Evolutionary conservation across 257 asterid species (phyloP), one percentile per base, ranked within the genome.

Genomic region (Solanum boliviense): DNA sequence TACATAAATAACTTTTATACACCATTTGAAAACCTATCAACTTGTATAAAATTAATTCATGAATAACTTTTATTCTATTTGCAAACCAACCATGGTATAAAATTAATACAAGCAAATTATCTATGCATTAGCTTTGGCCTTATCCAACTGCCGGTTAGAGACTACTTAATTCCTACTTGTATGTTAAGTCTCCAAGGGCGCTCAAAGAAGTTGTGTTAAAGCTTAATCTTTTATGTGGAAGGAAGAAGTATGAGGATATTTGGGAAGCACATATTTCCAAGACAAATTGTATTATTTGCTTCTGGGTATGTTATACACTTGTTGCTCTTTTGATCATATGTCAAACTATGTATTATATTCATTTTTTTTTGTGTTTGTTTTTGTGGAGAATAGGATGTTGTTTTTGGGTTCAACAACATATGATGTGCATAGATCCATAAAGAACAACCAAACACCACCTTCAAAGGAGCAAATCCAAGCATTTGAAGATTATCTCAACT

Each of bases 341-440:
- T 32, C 58, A 18, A 18, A n/a, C 13, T 31, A 68, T 32, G 9
- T 46, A 41, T 76, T 10, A 68, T 68, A 29, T 68, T 68, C 13
- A 29, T 13, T 68, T 58, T 58, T 39, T 9, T 71, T 5, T 46
- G 9, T 20, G 16, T 20, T 21, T 18, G 23, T n/a, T 29, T 25
- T 27, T 25, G 21, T 68, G 52, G 31, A 6, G 4, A 5, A 78
- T 84, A 94, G 95, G 91, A 48, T 90, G 72, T 15, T 94, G 46
- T 89, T 94, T 81, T 86, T 94, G 88, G 93, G 84, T 41, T 46
- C 95, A 31, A 93, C 95, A 62, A 92, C 93, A 70, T 93, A 94
- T 89, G 95, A 94, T 84, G 93, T 93, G 3, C 94, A 94, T 84
- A 91, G 97, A 93, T 94, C 97, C 86, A 94, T 94, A 60, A 92